Evolutionary conservation across 345 rosid species (phyloP), one percentile per base, ranked within the genome.

Genomic region (Eucalyptus regnans): DNA sequence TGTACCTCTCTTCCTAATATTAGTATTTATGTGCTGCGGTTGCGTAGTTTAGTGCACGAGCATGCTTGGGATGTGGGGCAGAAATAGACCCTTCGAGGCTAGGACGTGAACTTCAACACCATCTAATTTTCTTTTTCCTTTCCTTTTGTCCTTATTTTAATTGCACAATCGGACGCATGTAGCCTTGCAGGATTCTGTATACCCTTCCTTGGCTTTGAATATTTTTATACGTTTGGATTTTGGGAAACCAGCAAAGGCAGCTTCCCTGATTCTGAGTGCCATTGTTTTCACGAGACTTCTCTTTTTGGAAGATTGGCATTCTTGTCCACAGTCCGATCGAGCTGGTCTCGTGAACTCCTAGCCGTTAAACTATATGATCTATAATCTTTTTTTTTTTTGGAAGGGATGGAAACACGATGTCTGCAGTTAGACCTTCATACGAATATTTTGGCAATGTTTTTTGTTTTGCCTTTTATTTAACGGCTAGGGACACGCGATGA

Each of bases 261-360:
- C 60, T 18, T 86, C 60, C 90, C 87, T 71, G 80, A 86, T 88
- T 86, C 89, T 48, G 51, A 68, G 88, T 85, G 68, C 89, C 89
- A 88, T 89, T 90, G 79, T 89, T 89, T 89, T 89, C 91, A 90
- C 92, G 58, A 62, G 88, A 89, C 86, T 92, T 89, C 91, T 89
- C 91, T 88, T 80, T 43, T 16, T 44, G 68, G 48, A 51, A 90
- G 89, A 91, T 85, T 87, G 68, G 87, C 49, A 84, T 62, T 86
- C 86, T 91, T 91, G 91, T 90, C 91, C 68, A 25, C 14, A 86
- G 27, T 87, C 54, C 62, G 52, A 37, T 56, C 48, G 60, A 90
- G 68, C 18, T 76, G 83, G 83, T 37, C 91, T 91, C 91, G 88
- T 91, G 93, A 91, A 87, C 88, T 88, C 87, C 83, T 88, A 37